phyloP scores from a whole-genome alignment of 441 rosid genomes.

The Pelargonium australe region DNA sequence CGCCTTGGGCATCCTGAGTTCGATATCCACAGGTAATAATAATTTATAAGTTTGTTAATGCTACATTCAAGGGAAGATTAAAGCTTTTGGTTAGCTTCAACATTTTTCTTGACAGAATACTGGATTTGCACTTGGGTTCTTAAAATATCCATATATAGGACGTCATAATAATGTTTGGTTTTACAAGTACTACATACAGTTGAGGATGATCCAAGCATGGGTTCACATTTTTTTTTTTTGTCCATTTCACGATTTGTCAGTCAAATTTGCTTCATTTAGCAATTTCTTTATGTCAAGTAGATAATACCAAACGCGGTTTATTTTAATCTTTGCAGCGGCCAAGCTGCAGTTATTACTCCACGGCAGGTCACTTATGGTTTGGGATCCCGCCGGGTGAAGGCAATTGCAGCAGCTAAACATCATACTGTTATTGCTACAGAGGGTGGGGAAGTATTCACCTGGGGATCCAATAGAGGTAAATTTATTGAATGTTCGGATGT shows the following conservation, averaged over 20 bases:
- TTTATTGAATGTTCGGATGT: conserved; percentile 9
- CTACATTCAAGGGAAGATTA: neutral
- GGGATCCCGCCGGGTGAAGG: conserved; percentile 77
- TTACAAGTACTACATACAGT: neutral
- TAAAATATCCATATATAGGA: neutral
- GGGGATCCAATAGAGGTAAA: conserved; percentile 99
- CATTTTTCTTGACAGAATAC: neutral
- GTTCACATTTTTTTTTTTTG: too few relatives aligned
- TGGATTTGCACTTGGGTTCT: neutral
- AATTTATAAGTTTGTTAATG: neutral
- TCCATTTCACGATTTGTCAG: neutral
- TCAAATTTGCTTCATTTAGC: neutral
- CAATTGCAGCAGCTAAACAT: conserved; percentile 97
- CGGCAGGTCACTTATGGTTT: conserved; percentile 83
- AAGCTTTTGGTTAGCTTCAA: conserved; percentile 5
- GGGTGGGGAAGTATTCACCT: conserved; percentile 84
- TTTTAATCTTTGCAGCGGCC: conserved; percentile 64
- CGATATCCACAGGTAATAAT: conserved; percentile 77
- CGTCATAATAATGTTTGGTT: neutral
- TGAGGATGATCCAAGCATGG: too few relatives aligned
- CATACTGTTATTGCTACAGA: conserved; percentile 93
- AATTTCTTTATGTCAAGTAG: neutral
- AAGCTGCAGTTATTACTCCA: conserved; percentile 98
- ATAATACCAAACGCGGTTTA: conserved; percentile 19
- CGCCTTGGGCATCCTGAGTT: conserved; percentile 99